Evolutionary conservation across 371 early-diverging fungal species (phyloP), one percentile per base, ranked within the genome.

Genomic region (Blastocladiella emersonii): DNA sequence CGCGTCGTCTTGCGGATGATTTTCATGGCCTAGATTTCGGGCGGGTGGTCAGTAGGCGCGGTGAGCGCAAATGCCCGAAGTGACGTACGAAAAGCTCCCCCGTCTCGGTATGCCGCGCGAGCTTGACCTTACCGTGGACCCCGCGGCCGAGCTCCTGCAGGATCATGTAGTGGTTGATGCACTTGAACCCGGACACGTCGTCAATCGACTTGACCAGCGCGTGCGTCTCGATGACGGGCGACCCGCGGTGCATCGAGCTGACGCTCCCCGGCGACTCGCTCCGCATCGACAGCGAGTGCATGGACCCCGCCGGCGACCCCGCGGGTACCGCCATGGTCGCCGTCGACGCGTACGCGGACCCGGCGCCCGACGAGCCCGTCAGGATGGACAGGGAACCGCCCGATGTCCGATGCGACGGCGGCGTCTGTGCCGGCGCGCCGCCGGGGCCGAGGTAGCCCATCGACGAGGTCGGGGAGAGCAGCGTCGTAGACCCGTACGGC

Each of bases 91-190:
- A 86, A 19, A 81, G 76, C 65, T 89, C 84, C 44, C 82, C 83
- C 0, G 88, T 87, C n/a, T 81, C 76, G 27, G 78, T 78, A 68
- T 93, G 90, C 34, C 82, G 76, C 41, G 87, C 87, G 35, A 95
- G 76, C 72, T 94, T 92, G 44, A 97, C 98, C 76, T 93, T 95
- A 32, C 96, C 98, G 66, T 95, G 94, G 15, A 88, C 88, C 27
- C 98, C 98, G 61, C 93, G 78, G 23, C 98, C 98, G n/a, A 97
- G 77, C 71, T 93, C 93, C 64, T 74, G 77, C 17, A 93, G 70
- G 21, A 97, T 81, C 82, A 92, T 84, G 75, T 93, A 97, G 61
- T 91, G 78, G 76, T 97, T 97, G 67, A 97, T 87, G 75, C 86
- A 81, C 68, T 97, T 97, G 71, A 86, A 84, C 36, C 93, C 94